phyloP scores from a whole-genome alignment of 805 yeast genomes.

The Starmera amethionina region DNA sequence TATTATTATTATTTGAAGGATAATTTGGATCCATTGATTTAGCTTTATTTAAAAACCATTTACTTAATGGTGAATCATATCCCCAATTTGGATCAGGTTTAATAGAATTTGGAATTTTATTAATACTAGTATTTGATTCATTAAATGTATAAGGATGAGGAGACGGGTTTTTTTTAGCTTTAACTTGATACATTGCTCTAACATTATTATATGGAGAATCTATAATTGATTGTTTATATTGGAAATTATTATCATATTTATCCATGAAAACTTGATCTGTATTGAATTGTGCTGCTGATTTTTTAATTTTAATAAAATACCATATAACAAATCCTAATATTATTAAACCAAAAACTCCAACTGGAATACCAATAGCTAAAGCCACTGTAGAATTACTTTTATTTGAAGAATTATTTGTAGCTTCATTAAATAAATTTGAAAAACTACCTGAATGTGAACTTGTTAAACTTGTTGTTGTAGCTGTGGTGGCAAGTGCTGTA shows the following conservation, averaged over 20 bases:
- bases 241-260: slow-evolving; percentile 16
- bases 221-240: slow-evolving; percentile 10
- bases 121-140: slow-evolving; percentile 11
- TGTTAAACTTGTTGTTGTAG: too few species aligned
- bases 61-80: slow-evolving; percentile 17
- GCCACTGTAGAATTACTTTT: slow-evolving; percentile 15
- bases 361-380: slow-evolving; percentile 17
- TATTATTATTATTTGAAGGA: too few species aligned
- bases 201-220: slow-evolving; percentile 6
- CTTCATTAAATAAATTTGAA: background rate
- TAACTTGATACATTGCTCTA: slow-evolving; percentile 8
- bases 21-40: background rate
- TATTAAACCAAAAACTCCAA: slow-evolving; percentile 12
- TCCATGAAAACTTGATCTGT: slow-evolving; percentile 6
- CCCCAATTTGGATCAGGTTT: slow-evolving; percentile 10
- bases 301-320: slow-evolving; percentile 8
- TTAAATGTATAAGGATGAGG: slow-evolving; percentile 1
- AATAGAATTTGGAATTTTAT: slow-evolving; percentile 8
- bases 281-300: background rate
- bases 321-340: slow-evolving; percentile 6
- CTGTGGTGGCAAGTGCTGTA: too few species aligned
- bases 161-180: slow-evolving; percentile 1
- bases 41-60: slow-evolving; percentile 15
- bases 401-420: slow-evolving; percentile 15
- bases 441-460: background rate